phyloP scores from a whole-genome alignment of 1,139 yeast species.

The Lizanozyma gosingica region DNA sequence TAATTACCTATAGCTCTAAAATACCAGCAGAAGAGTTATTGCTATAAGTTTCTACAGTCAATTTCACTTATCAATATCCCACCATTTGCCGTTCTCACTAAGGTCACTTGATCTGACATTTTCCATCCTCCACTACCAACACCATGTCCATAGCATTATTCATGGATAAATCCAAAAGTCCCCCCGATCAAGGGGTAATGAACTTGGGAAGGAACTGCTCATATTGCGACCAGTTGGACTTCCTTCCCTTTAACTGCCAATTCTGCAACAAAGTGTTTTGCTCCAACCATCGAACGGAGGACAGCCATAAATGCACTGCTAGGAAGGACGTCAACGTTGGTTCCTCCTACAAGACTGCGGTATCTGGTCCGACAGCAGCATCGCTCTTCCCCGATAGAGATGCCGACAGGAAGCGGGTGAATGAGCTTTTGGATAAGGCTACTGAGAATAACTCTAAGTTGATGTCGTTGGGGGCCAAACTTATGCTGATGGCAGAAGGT shows the following conservation, averaged over 20 bases:
- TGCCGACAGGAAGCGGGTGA: slow-evolving; percentile 28
- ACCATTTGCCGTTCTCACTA: too few species aligned
- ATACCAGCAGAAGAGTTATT: too few species aligned
- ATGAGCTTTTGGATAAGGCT: slow-evolving; percentile 23
- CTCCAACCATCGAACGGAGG: slow-evolving; percentile 43
- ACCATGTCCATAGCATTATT: slow-evolving; percentile 9
- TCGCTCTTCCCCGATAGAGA: slow-evolving; percentile 52
- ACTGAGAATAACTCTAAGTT: slow-evolving; percentile 11
- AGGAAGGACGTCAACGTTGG: slow-evolving; percentile 8
- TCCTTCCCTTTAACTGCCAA: slow-evolving; percentile 59
- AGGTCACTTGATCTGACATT: too few species aligned
- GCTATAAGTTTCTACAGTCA: too few species aligned
- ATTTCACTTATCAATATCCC: too few species aligned
- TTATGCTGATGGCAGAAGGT: slow-evolving; percentile 5
- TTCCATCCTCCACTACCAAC: slow-evolving; percentile 14
- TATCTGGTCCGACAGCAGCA: slow-evolving; percentile 24
- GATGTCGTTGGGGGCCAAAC: slow-evolving; percentile 1
- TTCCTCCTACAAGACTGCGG: slow-evolving; percentile 10
- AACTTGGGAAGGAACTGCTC: slow-evolving; percentile 65
- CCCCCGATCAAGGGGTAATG: slow-evolving; percentile 39
- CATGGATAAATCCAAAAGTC: slow-evolving; percentile 11
- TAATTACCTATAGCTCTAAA: too few species aligned
- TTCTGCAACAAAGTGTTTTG: slow-evolving; percentile 51
- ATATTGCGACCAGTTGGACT: slow-evolving; percentile 56
- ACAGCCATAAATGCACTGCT: slow-evolving; percentile 36